Percentiles rank a stretch among this genome's conserved stretches.
These are phyloP conservation scores for Kazachstania bromeliacearum DNA, from an alignment of 805 yeast genomes.

Conservation along the genomic window DNA sequence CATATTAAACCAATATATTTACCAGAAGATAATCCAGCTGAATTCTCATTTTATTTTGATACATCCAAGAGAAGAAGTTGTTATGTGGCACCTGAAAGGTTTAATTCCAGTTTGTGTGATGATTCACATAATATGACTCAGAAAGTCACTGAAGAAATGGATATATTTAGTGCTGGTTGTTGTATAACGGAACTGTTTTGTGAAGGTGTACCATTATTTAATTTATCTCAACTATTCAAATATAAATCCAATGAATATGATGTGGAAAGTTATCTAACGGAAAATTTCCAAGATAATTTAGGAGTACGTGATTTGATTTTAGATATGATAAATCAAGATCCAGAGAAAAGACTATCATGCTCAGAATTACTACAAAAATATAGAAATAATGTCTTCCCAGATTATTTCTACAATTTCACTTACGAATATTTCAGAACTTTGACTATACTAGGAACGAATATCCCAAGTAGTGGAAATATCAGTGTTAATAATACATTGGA, in stretches of 20 bases:
- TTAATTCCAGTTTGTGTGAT: slow-evolving; percentile 29
- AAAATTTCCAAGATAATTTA: slow-evolving; percentile 38
- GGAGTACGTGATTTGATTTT: slow-evolving; percentile 45
- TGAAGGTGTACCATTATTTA: slow-evolving; percentile 82
- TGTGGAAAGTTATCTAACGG: slow-evolving; percentile 33
- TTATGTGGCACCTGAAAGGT: slow-evolving; percentile 91
- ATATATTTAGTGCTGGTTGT: slow-evolving; percentile 76
- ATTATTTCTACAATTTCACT: slow-evolving; percentile 54
- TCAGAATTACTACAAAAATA: slow-evolving; percentile 42
- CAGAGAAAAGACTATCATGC: slow-evolving; percentile 50
- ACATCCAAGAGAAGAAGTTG: slow-evolving; percentile 80
- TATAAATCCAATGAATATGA: slow-evolving; percentile 59
- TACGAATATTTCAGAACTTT: slow-evolving; percentile 55
- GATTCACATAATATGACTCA: slow-evolving; percentile 4
- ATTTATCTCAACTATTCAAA: slow-evolving; percentile 78
- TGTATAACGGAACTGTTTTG: slow-evolving; percentile 80
- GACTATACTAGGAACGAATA: slow-evolving; percentile 16
- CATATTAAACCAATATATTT: slow-evolving; percentile 67
- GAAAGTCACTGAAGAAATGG: slow-evolving; percentile 55
- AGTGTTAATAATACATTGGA: slow-evolving; percentile 11
- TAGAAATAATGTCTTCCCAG: slow-evolving; percentile 50
- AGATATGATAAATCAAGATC: slow-evolving; percentile 58
- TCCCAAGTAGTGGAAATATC: slow-evolving; percentile 13
- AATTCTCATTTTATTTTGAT: slow-evolving; percentile 85
- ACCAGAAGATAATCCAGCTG: slow-evolving; percentile 91